Percentiles rank a stretch among this genome's conserved stretches.
phyloP scores from a whole-genome alignment of 2,329 filamentous ascomycete species.

The Fusarium temperatum region DNA sequence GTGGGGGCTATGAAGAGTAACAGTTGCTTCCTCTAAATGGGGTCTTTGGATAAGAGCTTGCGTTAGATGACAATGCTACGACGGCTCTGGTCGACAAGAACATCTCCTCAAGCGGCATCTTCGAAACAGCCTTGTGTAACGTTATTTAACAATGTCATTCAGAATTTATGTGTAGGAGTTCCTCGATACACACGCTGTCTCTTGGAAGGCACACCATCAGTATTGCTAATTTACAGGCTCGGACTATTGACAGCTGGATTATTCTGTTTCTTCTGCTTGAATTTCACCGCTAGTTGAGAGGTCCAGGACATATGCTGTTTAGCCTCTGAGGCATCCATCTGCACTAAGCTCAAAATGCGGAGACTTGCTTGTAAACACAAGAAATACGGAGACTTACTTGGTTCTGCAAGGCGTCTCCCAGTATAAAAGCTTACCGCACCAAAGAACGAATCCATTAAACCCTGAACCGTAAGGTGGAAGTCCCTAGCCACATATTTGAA shows the following conservation, averaged over 20 bases:
- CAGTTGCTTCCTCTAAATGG: accelerated
- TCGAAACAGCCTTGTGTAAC: accelerated
- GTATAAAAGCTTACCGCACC: accelerated
- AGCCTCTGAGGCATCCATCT: neutral
- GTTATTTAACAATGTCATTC: accelerated
- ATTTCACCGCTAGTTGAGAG: accelerated
- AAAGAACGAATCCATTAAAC: accelerated
- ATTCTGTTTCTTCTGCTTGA: neutral
- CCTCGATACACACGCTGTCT: accelerated
- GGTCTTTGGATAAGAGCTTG: neutral
- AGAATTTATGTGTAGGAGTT: neutral
- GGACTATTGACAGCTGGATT: neutral
- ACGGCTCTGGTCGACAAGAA: accelerated
- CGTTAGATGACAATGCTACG: no score
- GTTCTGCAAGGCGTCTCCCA: accelerated
- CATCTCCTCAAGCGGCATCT: accelerated
- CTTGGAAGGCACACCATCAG: neutral
- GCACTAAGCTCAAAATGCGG: neutral
- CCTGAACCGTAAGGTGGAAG: accelerated
- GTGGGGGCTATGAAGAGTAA: neutral
- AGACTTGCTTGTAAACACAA: neutral
- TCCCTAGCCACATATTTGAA: accelerated
- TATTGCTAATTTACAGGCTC: accelerated
- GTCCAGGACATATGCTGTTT: neutral
- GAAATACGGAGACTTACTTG: neutral